Percentiles rank a stretch among this genome's conserved stretches.
Conservation (phyloP, 2,329 filamentous ascomycete genomes). For the Claviceps quebecensis region DNA sequence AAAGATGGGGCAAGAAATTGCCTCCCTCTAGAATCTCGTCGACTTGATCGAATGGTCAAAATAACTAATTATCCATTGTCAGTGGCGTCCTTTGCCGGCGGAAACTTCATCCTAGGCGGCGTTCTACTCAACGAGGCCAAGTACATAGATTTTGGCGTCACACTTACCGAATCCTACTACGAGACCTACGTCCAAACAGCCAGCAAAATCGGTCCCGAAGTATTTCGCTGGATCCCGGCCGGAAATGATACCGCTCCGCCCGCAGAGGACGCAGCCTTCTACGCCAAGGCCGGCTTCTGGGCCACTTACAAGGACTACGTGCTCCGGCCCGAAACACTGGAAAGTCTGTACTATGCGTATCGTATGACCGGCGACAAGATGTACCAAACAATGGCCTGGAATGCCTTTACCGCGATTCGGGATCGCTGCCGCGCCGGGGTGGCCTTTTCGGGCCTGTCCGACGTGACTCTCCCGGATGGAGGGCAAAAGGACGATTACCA, state of each 20-base stretch:
- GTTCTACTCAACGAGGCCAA: conserved; percentile 48
- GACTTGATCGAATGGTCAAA: too few relatives aligned
- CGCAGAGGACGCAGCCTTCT: conserved; percentile 53
- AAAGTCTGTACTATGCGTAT: conserved; percentile 79
- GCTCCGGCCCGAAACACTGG: conserved; percentile 68
- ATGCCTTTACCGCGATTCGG: conserved; percentile 58
- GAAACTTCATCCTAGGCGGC: conserved; percentile 74
- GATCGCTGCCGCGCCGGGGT: conserved; percentile 45
- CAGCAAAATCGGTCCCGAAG: conserved; percentile 65
- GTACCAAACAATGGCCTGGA: conserved; percentile 78
- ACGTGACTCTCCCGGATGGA: conserved; percentile 52
- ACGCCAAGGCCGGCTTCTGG: conserved; percentile 34
- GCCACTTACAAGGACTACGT: conserved; percentile 34
- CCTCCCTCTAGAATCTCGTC: too few relatives aligned
- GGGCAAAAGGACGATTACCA: conserved; percentile 54
- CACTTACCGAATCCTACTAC: conserved; percentile 58
- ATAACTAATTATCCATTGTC: background rate
- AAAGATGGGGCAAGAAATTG: too few relatives aligned
- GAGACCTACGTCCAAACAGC: conserved; percentile 57
- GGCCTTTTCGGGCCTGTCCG: conserved; percentile 49
- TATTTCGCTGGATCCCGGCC: conserved; percentile 46
- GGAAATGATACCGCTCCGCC: conserved; percentile 24
- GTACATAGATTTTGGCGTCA: conserved; percentile 62
- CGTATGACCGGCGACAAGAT: conserved; percentile 58
- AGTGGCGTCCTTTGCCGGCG: conserved; percentile 73